Evolutionary conservation across 1,139 yeast genomes (phyloP), one percentile per base, ranked within the genome.

Genomic region (Debaryomyces fabryi): DNA sequence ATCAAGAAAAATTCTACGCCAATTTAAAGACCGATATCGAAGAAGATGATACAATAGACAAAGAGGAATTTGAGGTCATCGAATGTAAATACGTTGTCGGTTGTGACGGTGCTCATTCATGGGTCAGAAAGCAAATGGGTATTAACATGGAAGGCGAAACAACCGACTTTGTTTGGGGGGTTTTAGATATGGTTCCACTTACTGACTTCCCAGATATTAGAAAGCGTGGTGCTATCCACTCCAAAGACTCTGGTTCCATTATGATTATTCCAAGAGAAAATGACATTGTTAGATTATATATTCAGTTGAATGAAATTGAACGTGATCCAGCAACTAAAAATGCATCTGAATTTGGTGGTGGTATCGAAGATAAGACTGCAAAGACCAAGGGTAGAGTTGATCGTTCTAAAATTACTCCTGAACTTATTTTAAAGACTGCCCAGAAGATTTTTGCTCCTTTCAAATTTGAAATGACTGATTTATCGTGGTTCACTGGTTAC

Each of bases 161-260:
- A 7, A 65, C 74, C 23, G 74, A 69, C 54, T 64, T 57, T 40
- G 62, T 68, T 30, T 69, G 74, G 74, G 74, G 73, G 27, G 74
- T 69, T 15, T 52, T 69, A 43, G 74, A 69, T 51, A 62, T 67
- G 42, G 68, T 65, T 44, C 70, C 71, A 27, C 53, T 64, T 35
- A 69, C 74, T 6, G 60, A 68, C 44, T 69, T 69, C 58, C 74
- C 74, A 5, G 74, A 69, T 56, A 65, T 69, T 49, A 55, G 74
- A 50, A 57, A 55, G 39, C 58, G 70, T 21, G 63, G 69, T 51
- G 72, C 71, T 15, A 66, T 69, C 41, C 71, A 67, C 46, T 67
- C 72, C 12, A 61, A 59, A 20, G 61, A 61, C 23, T 48, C 57
- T 23, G 74, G 73, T 10, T 62, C 72, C 7, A 58, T 69, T 15